phyloP scores from a whole-genome alignment of 23 red algal species.

The Gracilaria caudata region DNA sequence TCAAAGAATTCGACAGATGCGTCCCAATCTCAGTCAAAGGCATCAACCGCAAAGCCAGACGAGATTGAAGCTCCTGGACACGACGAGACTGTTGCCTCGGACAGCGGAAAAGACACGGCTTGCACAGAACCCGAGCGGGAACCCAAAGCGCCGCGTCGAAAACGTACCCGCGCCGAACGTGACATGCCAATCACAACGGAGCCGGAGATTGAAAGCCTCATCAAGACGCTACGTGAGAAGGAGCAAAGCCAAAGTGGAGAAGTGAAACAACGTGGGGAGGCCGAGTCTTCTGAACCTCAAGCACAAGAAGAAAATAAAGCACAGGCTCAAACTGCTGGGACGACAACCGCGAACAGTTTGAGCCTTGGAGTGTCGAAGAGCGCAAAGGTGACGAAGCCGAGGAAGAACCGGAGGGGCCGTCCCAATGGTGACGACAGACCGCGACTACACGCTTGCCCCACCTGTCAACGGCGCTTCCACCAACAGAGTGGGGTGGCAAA shows the following conservation, averaged over 20 bases:
- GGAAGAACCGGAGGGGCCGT: not conserved
- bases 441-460: not conserved
- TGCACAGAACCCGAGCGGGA: not conserved
- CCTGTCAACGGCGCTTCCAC: not conserved
- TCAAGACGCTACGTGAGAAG: not conserved
- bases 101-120: not conserved
- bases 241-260: not conserved
- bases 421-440: slow-evolving; percentile 1
- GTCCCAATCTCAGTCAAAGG: not conserved
- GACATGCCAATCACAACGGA: not conserved
- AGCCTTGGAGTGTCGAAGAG: not conserved
- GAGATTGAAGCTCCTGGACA: not conserved
- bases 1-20: not conserved
- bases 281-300: not conserved
- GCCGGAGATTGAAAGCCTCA: not conserved
- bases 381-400: not conserved
- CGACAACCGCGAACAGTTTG: not conserved
- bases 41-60: not conserved
- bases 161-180: not conserved
- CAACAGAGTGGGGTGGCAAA: slow-evolving; percentile 19
- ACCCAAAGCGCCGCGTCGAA: not conserved
- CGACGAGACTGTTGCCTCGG: not conserved
- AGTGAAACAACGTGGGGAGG: not conserved
- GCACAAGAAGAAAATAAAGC: not conserved
- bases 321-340: not conserved